Evolutionary conservation across 331 rosid genomes (phyloP).

Genomic region (Prunus yedoensis): DNA sequence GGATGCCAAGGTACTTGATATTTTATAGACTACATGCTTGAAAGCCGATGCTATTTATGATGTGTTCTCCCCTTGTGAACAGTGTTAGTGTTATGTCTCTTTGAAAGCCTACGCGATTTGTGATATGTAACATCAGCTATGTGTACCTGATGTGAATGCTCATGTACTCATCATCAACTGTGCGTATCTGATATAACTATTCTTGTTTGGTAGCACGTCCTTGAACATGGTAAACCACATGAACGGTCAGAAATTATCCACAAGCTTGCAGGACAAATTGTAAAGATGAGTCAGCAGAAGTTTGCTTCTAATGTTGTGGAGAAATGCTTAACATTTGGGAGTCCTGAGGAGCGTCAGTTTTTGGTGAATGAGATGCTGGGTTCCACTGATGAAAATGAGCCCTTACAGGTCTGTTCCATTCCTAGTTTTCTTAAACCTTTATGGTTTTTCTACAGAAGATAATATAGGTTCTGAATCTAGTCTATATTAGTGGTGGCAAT

Average conservation of each 20-base stretch:
- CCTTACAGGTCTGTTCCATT: constrained; percentile 69
- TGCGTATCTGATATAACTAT: constrained; percentile 3
- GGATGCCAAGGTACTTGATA: neutral
- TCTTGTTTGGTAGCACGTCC: constrained; percentile 67
- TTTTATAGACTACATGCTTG: neutral
- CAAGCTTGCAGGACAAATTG: constrained; percentile 95
- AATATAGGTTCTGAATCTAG: neutral
- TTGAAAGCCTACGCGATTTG: neutral
- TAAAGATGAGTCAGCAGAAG: constrained; percentile 96
- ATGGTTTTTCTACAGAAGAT: neutral
- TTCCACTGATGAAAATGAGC: constrained; percentile 91
- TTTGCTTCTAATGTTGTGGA: constrained; percentile 98
- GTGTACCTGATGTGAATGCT: constrained; percentile 3
- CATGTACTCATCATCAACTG: neutral
- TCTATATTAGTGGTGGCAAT: neutral
- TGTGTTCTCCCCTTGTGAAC: neutral
- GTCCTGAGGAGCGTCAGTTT: constrained; percentile 78
- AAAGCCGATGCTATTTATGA: neutral
- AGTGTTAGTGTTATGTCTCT: neutral
- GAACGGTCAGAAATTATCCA: constrained; percentile 75
- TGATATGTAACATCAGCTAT: neutral
- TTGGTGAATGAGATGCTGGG: constrained; percentile 95
- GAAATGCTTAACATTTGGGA: constrained; percentile 85
- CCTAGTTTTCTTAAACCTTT: neutral
- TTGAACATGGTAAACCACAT: constrained; percentile 72